These are phyloP conservation scores for Colletotrichum noveboracense DNA, from an alignment of 2,329 filamentous ascomycete genomes.

Conservation along the genomic window DNA sequence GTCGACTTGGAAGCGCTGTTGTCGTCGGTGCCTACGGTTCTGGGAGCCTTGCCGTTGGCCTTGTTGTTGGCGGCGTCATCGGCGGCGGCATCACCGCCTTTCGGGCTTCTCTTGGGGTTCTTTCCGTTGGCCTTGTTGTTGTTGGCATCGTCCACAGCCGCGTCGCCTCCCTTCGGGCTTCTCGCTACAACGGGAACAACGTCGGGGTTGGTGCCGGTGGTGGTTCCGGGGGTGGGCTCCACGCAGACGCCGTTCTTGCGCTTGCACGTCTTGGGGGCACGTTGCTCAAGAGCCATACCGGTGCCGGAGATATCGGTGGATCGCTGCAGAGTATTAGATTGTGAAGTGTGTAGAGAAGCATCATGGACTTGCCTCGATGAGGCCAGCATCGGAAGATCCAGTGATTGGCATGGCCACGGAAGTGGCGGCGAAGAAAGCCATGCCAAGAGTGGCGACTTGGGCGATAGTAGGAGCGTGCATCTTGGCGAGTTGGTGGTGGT, in stretches of 20 bases:
- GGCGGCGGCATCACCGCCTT: neutral
- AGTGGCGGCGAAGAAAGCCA: conserved; percentile 15
- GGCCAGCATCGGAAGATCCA: neutral
- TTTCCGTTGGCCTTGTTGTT: neutral
- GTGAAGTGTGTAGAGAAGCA: fast-evolving
- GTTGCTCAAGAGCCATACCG: neutral
- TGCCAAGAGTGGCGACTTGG: conserved; percentile 13
- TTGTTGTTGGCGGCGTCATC: neutral
- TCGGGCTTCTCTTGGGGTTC: neutral
- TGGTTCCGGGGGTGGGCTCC: neutral
- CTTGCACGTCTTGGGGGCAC: neutral
- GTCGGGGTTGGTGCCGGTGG: neutral
- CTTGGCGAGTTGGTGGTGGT: neutral
- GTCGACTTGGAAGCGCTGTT: neutral
- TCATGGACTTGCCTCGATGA: neutral
- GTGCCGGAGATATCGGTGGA: neutral
- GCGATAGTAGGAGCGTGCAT: conserved; percentile 13
- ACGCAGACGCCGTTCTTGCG: neutral
- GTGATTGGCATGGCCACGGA: neutral
- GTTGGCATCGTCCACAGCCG: neutral
- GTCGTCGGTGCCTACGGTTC: neutral
- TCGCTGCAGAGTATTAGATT: neutral
- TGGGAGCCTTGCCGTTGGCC: neutral
- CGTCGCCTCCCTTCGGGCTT: neutral
- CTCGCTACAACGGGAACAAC: neutral